Evolutionary conservation across 1,284 basidiomycete genomes (phyloP), one percentile per base, ranked within the genome.

Genomic region (Heliocybe sulcata): DNA sequence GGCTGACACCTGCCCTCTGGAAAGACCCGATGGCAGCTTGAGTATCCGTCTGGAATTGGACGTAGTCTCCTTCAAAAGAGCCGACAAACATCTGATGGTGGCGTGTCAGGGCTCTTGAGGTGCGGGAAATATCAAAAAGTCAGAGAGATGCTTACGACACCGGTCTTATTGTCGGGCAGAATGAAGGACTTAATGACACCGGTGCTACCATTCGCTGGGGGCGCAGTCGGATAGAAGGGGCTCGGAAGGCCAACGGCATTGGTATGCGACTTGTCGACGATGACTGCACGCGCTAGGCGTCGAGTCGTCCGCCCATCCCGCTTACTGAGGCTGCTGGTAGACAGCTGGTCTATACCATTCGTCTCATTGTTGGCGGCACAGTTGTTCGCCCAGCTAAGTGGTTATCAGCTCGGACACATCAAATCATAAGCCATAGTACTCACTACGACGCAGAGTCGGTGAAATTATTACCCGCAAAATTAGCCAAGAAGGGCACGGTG

Each of bases 151-250:
- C 77, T 61, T 57, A 83, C 80, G 14, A 85, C 82, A 16, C 81
- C 83, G 2, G 82, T 83, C 58, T 75, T 74, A 16, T 77, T 79
- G 56, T 77, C 80, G 0, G 81, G 77, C 3, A 85, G 69, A 49
- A 85, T 71, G 61, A 72, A 85, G 3, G 79, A 79, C 64, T 81
- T 80, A 62, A 84, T 80, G 6, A 79, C 77, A n/a, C 77, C 80
- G 25, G 67, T 65, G 55, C 76, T 79, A 3, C 79, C 78, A 35
- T 70, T 65, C 2, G 76, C 69, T 14, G 71, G 63, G 0, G 80
- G 74, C 2, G 78, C 61, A 8, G 69, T 77, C 0, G 83, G 82
- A 27, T 74, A 58, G 63, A 77, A 83, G 35, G 69, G 75, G 11
- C 63, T 57, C 9, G 83, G 82, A 10, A 85, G 71, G 12, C 67